These are phyloP conservation scores for Sporothrix pallida DNA, from an alignment of 2,329 filamentous ascomycete species.

Conservation along the genomic window DNA sequence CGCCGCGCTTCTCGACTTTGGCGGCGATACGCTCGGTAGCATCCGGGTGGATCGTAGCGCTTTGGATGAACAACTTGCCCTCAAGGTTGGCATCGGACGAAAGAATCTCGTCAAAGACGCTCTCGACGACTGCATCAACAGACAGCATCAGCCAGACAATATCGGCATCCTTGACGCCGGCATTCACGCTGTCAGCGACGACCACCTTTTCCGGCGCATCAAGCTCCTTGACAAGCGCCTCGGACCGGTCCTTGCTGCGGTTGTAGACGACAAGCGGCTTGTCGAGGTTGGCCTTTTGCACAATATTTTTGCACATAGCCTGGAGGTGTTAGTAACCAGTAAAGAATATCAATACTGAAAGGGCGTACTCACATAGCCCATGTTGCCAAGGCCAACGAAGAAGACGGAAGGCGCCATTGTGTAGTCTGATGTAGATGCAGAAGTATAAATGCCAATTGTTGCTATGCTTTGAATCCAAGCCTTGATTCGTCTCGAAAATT, in stretches of 20 bases:
- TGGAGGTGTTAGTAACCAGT: conserved; percentile 43
- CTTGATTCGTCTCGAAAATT: too few relatives aligned
- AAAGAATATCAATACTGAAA: neutral
- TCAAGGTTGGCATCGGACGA: conserved; percentile 63
- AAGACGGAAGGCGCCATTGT: conserved; percentile 66
- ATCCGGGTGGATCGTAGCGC: conserved; percentile 85
- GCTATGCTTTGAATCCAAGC: too few relatives aligned
- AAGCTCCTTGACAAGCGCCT: conserved; percentile 63
- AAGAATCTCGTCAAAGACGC: conserved; percentile 67
- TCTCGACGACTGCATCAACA: conserved; percentile 82
- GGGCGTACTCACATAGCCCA: conserved; percentile 68
- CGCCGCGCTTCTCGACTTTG: conserved; percentile 63
- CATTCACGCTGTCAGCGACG: conserved; percentile 67
- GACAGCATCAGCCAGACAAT: conserved; percentile 83
- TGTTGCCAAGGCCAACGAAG: conserved; percentile 87
- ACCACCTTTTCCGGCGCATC: conserved; percentile 67
- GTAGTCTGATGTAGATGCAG: neutral
- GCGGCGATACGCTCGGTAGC: conserved; percentile 72
- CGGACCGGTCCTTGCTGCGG: conserved; percentile 70
- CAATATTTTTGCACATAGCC: conserved; percentile 86
- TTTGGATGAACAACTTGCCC: conserved; percentile 83
- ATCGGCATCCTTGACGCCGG: conserved; percentile 70
- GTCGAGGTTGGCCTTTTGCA: conserved; percentile 74
- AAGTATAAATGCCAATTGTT: conserved; percentile 33
- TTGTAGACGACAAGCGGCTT: conserved; percentile 81